Conservation (phyloP, 345 rosid species). For the Clarkia xantiana region DNA sequence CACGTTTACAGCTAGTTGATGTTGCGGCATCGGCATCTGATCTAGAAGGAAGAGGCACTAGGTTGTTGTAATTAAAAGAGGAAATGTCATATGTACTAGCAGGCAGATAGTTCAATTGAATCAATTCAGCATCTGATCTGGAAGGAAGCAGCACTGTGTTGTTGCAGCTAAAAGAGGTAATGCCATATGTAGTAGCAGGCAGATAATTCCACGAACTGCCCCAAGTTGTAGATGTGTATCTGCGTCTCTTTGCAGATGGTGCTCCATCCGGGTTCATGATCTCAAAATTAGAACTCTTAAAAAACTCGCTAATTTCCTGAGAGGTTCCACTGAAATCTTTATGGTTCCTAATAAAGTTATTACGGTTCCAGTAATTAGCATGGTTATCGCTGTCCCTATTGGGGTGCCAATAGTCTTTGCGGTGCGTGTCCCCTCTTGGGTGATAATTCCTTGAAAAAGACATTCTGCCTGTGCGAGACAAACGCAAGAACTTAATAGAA, state of each 20-base stretch:
- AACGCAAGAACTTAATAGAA: not conserved
- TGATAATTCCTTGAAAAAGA: constrained; percentile 29
- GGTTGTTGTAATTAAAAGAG: constrained; percentile 14
- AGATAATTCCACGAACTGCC: constrained; percentile 22
- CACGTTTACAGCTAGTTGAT: constrained; percentile 35
- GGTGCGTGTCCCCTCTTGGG: constrained; percentile 25
- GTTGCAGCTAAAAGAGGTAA: constrained; percentile 12
- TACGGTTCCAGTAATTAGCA: constrained; percentile 13
- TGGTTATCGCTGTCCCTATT: constrained; percentile 15
- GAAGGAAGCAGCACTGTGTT: constrained; percentile 15
- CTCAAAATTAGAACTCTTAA: constrained; percentile 9
- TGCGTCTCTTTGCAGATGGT: constrained; percentile 46
- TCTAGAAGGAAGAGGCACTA: constrained; percentile 18
- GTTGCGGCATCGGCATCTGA: constrained; percentile 30
- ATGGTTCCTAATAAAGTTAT: constrained; percentile 11
- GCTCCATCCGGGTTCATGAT: constrained; percentile 21
- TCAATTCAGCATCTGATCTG: too few species aligned
- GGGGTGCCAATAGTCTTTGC: constrained; percentile 19
- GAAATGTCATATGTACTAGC: constrained; percentile 13
- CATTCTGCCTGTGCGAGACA: constrained; percentile 25
- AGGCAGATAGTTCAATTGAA: constrained; percentile 12
- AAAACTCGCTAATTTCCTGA: constrained; percentile 19
- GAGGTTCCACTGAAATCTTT: constrained; percentile 13
- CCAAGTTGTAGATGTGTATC: constrained; percentile 33
- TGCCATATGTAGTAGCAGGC: constrained; percentile 13